phyloP scores from a whole-genome alignment of 2,329 filamentous ascomycete genomes.

The Trichoderma asperellum region DNA sequence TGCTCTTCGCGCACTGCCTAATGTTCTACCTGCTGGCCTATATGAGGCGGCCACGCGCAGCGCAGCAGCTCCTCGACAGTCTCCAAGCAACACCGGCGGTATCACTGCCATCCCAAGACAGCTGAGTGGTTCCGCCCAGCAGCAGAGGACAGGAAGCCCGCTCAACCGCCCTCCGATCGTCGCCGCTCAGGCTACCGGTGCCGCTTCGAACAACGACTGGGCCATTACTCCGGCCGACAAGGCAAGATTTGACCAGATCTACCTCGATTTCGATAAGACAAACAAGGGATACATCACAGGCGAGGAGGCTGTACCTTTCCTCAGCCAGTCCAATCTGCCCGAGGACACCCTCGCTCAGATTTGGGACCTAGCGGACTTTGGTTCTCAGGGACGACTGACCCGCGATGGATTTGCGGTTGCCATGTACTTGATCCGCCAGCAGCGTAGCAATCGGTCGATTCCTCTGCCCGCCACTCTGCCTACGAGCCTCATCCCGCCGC shows the following conservation, averaged over 20 bases:
- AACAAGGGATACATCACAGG: constrained; percentile 85
- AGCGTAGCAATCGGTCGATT: constrained; percentile 68
- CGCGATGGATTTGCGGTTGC: constrained; percentile 94
- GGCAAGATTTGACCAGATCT: constrained; percentile 83
- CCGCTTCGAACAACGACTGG: constrained; percentile 63
- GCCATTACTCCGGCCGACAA: constrained; percentile 83
- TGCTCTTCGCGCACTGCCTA: constrained; percentile 76
- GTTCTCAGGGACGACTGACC: constrained; percentile 81
- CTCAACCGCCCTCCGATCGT: constrained; percentile 56
- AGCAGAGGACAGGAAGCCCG: constrained; percentile 66
- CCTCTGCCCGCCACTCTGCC: constrained; percentile 78
- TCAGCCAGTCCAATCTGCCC: constrained; percentile 86
- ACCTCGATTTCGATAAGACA: constrained; percentile 78
- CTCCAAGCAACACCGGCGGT: constrained; percentile 59
- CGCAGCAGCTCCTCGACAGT: constrained; percentile 52
- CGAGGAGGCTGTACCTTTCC: constrained; percentile 91
- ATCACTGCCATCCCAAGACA: constrained; percentile 75
- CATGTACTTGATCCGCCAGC: constrained; percentile 94
- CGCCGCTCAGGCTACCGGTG: constrained; percentile 42
- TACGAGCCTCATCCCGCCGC: constrained; percentile 80
- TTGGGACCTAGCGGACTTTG: constrained; percentile 96
- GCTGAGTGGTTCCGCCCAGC: constrained; percentile 70
- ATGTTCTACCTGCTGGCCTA: constrained; percentile 77
- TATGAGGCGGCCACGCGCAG: constrained; percentile 88
- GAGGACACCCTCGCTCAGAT: constrained; percentile 92